These are phyloP conservation scores for Rhodomyrtus psidioides DNA, from an alignment of 441 rosid genomes.

Conservation along the genomic window DNA sequence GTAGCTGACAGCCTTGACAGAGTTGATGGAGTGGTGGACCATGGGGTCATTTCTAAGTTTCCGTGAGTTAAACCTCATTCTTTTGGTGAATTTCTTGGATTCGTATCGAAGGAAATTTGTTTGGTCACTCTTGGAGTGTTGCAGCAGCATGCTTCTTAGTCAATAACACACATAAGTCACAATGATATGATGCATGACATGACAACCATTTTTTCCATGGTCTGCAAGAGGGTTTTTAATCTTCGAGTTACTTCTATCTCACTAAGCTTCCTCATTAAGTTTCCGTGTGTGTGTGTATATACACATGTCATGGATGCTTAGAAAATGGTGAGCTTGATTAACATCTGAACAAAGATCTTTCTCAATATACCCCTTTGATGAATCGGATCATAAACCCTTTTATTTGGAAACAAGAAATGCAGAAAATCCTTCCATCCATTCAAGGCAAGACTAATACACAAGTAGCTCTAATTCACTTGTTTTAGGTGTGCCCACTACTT, in stretches of 20 bases:
- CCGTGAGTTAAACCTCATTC: slow-evolving; percentile 33
- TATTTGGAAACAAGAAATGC: neutral
- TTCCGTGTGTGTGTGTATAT: neutral
- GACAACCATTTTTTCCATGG: neutral
- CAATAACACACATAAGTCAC: neutral
- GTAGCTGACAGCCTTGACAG: slow-evolving; percentile 49
- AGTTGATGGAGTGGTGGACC: slow-evolving; percentile 67
- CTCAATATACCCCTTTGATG: neutral
- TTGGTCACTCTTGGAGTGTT: neutral
- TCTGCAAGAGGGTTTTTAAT: neutral
- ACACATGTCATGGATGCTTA: neutral
- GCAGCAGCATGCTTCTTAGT: neutral
- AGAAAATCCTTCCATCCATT: neutral
- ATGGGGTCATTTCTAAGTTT: slow-evolving; percentile 60
- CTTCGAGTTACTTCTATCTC: neutral
- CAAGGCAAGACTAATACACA: neutral
- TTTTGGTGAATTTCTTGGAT: neutral
- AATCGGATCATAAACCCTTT: neutral
- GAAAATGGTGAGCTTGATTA: neutral
- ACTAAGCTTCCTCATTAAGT: neutral
- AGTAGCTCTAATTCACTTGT: neutral
- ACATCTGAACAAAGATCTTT: neutral
- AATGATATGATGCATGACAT: neutral
- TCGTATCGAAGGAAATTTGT: neutral
- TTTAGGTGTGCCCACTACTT: neutral